A percentile compares a stretch with the other conserved stretches of the same genome.
Conservation (phyloP, 352 stramenopile genomes). For the Globisporangium carolinianum region DNA sequence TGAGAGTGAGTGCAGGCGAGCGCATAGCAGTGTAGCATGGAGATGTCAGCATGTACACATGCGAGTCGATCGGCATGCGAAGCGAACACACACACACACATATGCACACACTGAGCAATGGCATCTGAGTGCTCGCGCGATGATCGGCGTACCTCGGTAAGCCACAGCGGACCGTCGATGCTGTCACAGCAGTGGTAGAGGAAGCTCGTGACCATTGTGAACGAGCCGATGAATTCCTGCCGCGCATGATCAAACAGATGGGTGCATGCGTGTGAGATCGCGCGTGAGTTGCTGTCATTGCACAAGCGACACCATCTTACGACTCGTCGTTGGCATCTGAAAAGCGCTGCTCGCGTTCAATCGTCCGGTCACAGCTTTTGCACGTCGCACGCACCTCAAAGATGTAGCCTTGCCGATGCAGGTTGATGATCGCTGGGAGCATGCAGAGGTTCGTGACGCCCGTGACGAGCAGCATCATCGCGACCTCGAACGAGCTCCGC, state of each 20-base stretch:
- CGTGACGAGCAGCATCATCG: slow-evolving; percentile 68
- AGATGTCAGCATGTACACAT: no score
- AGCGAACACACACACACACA: no score
- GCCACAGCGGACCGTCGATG: slow-evolving; percentile 64
- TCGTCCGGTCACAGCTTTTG: neutral
- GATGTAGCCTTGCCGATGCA: slow-evolving; percentile 47
- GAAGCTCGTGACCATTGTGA: slow-evolving; percentile 77
- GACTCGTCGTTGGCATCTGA: no score
- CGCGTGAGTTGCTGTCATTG: neutral
- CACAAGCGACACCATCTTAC: neutral
- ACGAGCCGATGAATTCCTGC: slow-evolving; percentile 69
- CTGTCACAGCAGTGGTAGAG: slow-evolving; percentile 78
- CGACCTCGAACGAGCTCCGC: slow-evolving; percentile 52
- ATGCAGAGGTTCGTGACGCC: slow-evolving; percentile 77
- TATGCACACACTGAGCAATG: neutral
- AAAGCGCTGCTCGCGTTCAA: no score
- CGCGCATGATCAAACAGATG: neutral
- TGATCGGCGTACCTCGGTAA: slow-evolving; percentile 39
- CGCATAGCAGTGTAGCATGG: no score
- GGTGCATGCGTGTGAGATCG: neutral
- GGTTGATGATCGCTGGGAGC: slow-evolving; percentile 56
- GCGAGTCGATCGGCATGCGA: no score
- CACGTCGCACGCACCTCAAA: slow-evolving; percentile 48
- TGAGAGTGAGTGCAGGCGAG: no score
- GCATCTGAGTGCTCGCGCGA: no score